Evolutionary conservation across 805 yeast genomes (phyloP), one percentile per base, ranked within the genome.

Genomic region (Phaffomyces opuntiae): DNA sequence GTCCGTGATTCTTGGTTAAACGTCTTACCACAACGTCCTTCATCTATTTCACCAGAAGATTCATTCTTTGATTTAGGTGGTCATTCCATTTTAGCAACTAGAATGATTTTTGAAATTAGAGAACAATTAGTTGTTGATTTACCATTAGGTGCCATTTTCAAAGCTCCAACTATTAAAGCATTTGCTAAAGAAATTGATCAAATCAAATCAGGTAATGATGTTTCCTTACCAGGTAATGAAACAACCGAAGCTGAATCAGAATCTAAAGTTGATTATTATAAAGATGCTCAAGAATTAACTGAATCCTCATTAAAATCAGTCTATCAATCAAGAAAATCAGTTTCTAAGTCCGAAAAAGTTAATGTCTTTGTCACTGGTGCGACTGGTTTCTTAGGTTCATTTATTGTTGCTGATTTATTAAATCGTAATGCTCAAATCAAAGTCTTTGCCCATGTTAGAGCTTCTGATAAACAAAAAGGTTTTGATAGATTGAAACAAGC

Each of bases 31-130:
- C 84, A 80, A 53, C 76, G 79, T 51, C 96, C 97, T 7, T 83
- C 91, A 2, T 68, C 85, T 3, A 75, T 89, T 38, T 72, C 83
- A 29, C 83, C 83, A 32, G 76, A 77, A 3, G 99, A 93, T 63
- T 86, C 95, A 1, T 93, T 93, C 77, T 93, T 93, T 60, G 99
- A 93, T 61, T 70, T 95, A 44, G 99, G 99, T 48, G 99, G 99
- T 3, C 99, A 93, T 66, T 91, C 98, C 1, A 91, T 93, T 57
- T 72, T 93, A 51, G 98, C 98, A 8, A 95, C 99, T 0, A 79
- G 95, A 62, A 89, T 93, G 96, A 91, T 93, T 50, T 93, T 93
- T 59, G 90, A 86, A 54, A 76, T 93, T 55, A 78, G 97, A 63
- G 83, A 85, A 68, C 76, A 75, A 53, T 71, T 90, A 49, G 75